Evolutionary conservation across 306 rosid species (phyloP).

Genomic region (Acmispon strigosus): DNA sequence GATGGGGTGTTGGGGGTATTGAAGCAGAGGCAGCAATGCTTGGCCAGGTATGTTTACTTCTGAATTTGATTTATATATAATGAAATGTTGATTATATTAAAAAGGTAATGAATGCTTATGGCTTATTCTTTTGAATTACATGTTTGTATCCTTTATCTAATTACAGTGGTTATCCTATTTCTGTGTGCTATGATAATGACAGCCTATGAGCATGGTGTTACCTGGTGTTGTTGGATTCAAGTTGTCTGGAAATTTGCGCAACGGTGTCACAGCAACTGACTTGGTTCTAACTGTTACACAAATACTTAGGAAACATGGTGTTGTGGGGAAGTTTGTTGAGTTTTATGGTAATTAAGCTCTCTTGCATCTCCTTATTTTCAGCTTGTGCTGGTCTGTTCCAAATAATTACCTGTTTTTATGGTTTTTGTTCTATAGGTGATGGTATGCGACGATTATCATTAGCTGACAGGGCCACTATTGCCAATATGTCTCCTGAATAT

Average conservation of each 20-base stretch:
- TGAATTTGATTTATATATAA: not conserved
- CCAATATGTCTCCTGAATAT: slow-evolving; percentile 95
- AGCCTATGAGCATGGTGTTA: slow-evolving; percentile 99
- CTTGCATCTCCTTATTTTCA: not conserved
- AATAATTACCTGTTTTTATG: slow-evolving; percentile 4
- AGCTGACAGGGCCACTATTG: slow-evolving; percentile 95
- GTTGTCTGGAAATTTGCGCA: slow-evolving; percentile 78
- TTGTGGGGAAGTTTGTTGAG: slow-evolving; percentile 98
- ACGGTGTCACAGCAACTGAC: slow-evolving; percentile 99
- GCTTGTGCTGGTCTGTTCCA: not conserved
- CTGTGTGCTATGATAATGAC: slow-evolving; percentile 33
- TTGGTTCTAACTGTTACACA: slow-evolving; percentile 97
- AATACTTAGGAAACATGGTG: slow-evolving; percentile 99
- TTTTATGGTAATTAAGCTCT: slow-evolving; percentile 68
- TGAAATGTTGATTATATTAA: not conserved
- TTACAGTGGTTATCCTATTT: slow-evolving; percentile 21
- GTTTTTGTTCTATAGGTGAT: slow-evolving; percentile 48
- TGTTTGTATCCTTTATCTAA: slow-evolving; percentile 7
- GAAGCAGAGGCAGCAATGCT: slow-evolving; percentile 99
- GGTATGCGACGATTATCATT: slow-evolving; percentile 78
- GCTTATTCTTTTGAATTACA: not conserved
- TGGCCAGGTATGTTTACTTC: slow-evolving; percentile 71
- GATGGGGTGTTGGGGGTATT: slow-evolving; percentile 99
- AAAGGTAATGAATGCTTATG: not conserved
- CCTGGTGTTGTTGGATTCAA: slow-evolving; percentile 99